Evolutionary conservation across 495 filamentous ascomycete species (phyloP).

Genomic region (Penicillium daleae): DNA sequence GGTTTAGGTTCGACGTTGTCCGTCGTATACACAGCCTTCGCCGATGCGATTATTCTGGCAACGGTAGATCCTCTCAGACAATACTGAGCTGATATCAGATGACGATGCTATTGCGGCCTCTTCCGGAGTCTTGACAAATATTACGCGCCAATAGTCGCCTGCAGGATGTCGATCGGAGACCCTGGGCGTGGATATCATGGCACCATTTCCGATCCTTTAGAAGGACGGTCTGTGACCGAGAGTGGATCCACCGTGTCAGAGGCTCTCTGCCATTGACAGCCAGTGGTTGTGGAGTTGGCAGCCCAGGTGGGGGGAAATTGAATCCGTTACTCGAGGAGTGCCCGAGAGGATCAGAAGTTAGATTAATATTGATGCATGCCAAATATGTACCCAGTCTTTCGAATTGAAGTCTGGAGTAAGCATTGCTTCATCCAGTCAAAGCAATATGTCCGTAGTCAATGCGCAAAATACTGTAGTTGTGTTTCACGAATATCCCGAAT

Average conservation of each 20-base stretch:
- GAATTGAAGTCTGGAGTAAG: neutral
- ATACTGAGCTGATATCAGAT: neutral
- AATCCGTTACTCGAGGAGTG: neutral
- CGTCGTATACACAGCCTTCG: neutral
- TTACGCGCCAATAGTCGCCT: constrained; percentile 5
- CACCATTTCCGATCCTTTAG: neutral
- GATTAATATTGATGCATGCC: neutral
- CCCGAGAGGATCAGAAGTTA: neutral
- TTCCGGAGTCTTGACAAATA: neutral
- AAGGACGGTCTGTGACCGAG: neutral
- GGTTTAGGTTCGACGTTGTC: neutral
- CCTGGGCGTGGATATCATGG: neutral
- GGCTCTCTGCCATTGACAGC: neutral
- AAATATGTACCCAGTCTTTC: too few species aligned
- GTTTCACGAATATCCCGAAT: neutral
- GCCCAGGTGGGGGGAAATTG: neutral
- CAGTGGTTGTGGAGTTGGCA: neutral
- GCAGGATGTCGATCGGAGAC: constrained; percentile 3
- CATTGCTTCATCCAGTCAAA: neutral
- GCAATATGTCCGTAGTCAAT: neutral
- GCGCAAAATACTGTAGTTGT: neutral
- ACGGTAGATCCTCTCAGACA: neutral
- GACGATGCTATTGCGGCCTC: neutral
- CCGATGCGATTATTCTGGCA: neutral
- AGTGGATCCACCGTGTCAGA: neutral